A percentile compares a stretch with the other conserved stretches of the same genome.
Evolutionary conservation across 164 flowering plant genomes (phyloP).

Genomic region (Cinnamomum chago): DNA sequence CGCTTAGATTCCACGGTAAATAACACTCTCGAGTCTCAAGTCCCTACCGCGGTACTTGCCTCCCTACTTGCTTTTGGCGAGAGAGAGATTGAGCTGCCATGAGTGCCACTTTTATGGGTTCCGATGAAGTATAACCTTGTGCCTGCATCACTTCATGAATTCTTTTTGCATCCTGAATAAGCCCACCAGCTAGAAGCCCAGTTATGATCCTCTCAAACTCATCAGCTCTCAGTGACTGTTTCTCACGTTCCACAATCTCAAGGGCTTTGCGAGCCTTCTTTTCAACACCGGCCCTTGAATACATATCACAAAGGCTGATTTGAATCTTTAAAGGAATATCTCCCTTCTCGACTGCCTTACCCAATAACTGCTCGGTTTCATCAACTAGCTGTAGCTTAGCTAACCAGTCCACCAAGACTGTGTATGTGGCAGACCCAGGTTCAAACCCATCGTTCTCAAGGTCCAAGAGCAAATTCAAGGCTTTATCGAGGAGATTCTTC

Average conservation of each 20-base stretch:
- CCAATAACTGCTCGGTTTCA: conserved; percentile 70
- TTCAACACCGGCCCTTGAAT: conserved; percentile 47
- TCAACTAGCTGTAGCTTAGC: conserved; percentile 61
- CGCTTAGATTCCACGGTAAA: neutral
- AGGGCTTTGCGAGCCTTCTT: conserved; percentile 71
- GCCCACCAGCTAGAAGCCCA: conserved; percentile 60
- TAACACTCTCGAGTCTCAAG: neutral
- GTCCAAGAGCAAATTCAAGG: conserved; percentile 53
- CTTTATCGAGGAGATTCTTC: conserved; percentile 68
- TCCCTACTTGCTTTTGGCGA: conserved; percentile 12
- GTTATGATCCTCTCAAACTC: conserved; percentile 66
- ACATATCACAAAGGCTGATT: conserved; percentile 83
- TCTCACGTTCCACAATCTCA: conserved; percentile 61
- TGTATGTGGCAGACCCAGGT: conserved; percentile 69
- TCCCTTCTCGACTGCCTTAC: conserved; percentile 53
- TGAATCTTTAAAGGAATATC: conserved; percentile 62
- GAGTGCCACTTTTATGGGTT: conserved; percentile 35
- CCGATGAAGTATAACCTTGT: conserved; percentile 49
- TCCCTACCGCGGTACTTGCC: neutral
- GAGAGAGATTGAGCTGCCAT: conserved; percentile 29
- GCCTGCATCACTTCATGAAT: conserved; percentile 49
- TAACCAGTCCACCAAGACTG: conserved; percentile 83
- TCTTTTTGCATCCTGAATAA: conserved; percentile 55
- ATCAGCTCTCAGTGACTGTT: conserved; percentile 39
- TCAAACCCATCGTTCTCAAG: conserved; percentile 78